Evolutionary conservation across 257 asterid species (phyloP), one percentile per base, ranked within the genome.

Genomic region (Solanum neorickii): DNA sequence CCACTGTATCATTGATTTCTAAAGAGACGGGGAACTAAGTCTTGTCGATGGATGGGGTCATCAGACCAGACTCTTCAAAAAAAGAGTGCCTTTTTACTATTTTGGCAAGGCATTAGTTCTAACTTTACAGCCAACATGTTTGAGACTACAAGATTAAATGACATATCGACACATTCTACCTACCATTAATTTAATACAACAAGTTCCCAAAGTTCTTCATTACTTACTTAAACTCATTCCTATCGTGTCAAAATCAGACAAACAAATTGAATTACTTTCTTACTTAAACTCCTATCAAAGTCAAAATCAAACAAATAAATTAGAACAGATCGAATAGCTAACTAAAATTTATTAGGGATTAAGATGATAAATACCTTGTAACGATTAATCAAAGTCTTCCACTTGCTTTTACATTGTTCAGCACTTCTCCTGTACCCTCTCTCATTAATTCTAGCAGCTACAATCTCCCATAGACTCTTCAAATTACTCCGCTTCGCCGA

Each of bases 331-430:
- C 41, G 7, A 69, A 29, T 15, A 33, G 11, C n/a, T 70, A 15
- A 18, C 76, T 70, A 70, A 70, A 70, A 70, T 15, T 15, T 15
- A 70, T 31, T 8, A 70, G 42, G 42, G 25, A 70, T 70, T 73
- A 46, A 73, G 47, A 35, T 15, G 23, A 74, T 21, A 37, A 35
- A 21, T 73, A 74, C 98, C 98, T 93, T 91, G 86, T 91, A 96
- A 46, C 93, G 87, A 75, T 37, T 78, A 27, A 94, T 92, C 68
- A 96, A 96, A 88, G 89, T 91, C 35, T 93, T 90, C 98, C 98
- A 96, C 92, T 94, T 96, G 92, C 90, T 86, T 87, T 91, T 93
- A 90, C 98, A 96, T 89, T 93, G 99, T 80, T 94, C 94, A 83
- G 90, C 70, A 75, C 92, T 95, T 86, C 99, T 82, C 85, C 85